Conservation (phyloP, 768 basidiomycete species). For the Exidia glandulosa region DNA sequence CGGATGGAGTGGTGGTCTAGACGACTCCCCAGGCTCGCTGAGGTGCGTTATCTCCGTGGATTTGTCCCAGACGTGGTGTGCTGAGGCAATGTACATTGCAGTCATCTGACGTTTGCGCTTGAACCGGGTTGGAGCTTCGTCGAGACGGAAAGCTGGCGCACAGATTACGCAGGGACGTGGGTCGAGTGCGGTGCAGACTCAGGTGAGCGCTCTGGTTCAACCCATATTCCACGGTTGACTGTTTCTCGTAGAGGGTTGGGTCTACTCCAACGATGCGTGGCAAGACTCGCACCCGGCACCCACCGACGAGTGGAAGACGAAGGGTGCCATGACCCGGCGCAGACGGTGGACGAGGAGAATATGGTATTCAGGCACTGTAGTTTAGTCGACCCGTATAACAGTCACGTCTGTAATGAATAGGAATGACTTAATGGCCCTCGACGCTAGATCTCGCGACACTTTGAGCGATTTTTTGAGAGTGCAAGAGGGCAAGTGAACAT, state of each 20-base stretch:
- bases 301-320: slow-evolving; percentile 31
- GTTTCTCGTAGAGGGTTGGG: slow-evolving; percentile 52
- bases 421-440: too few relatives aligned
- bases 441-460: too few relatives aligned
- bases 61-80: slow-evolving; percentile 1
- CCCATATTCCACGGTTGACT: not conserved
- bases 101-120: slow-evolving; percentile 73
- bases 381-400: too few relatives aligned
- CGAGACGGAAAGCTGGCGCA: slow-evolving; percentile 66
- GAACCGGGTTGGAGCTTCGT: slow-evolving; percentile 65
- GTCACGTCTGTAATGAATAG: too few relatives aligned
- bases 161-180: slow-evolving; percentile 53
- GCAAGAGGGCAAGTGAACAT: too few relatives aligned
- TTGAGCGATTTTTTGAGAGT: too few relatives aligned
- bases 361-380: too few relatives aligned
- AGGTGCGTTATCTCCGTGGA: slow-evolving; percentile 37
- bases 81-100: slow-evolving; percentile 29
- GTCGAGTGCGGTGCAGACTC: slow-evolving; percentile 27
- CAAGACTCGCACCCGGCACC: slow-evolving; percentile 33
- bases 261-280: slow-evolving; percentile 74
- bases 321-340: slow-evolving; percentile 46
- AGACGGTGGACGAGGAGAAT: slow-evolving; percentile 62
- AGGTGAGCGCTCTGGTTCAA: slow-evolving; percentile 13
- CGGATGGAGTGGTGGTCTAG: slow-evolving; percentile 52
- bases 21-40: slow-evolving; percentile 37